A percentile compares a stretch with the other conserved stretches of the same genome.
These are phyloP conservation scores for Odonthalia washingtoniensis DNA, from an alignment of 31 red algal genomes.

Conservation along the genomic window DNA sequence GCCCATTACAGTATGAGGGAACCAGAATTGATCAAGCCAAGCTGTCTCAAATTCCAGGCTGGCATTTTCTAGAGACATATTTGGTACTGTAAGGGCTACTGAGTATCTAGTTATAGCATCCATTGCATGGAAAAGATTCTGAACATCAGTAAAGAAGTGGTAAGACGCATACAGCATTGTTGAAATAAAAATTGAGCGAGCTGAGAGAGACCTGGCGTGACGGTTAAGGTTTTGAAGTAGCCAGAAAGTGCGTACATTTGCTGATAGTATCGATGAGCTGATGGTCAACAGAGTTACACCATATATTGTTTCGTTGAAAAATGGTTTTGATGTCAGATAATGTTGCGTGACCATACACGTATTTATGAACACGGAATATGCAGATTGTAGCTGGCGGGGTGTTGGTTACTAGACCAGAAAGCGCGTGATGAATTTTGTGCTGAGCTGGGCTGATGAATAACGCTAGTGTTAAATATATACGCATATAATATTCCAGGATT, in stretches of 20 bases:
- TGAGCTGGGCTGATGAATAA: background rate
- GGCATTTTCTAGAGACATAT: background rate
- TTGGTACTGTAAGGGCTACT: background rate
- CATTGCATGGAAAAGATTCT: no score
- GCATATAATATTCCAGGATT: background rate
- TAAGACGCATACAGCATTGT: constrained; percentile 12
- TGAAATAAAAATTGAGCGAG: constrained; percentile 7
- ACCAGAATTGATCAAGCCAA: constrained; percentile 1
- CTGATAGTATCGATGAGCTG: background rate
- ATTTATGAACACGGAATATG: background rate
- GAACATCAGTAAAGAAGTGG: no score
- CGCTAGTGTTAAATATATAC: no score
- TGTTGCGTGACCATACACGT: background rate
- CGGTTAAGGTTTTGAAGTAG: background rate
- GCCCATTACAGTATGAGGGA: background rate
- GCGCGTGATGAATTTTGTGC: no score
- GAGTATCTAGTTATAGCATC: no score
- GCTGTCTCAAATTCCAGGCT: background rate
- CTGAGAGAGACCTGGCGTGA: constrained; percentile 7
- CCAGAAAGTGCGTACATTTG: background rate
- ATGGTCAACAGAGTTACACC: background rate
- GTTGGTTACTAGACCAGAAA: background rate
- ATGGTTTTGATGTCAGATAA: background rate
- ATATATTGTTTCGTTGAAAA: background rate
- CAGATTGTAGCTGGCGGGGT: background rate